Conservation (phyloP, 768 basidiomycete genomes). For the Cytidiella melzeri region DNA sequence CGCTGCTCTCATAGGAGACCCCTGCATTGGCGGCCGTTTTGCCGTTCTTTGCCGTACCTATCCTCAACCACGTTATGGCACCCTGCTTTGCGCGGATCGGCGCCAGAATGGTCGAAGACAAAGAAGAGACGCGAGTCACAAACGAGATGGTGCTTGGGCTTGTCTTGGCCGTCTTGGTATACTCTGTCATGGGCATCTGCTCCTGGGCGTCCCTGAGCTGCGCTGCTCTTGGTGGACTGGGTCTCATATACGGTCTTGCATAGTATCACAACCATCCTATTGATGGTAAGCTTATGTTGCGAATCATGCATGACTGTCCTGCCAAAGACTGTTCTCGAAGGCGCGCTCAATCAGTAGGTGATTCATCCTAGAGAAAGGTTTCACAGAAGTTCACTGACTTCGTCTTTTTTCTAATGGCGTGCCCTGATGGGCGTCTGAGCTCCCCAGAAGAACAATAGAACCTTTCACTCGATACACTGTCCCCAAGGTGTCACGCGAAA, state of each 20-base stretch:
- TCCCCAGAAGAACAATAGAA: constrained; percentile 81
- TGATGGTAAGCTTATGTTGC: constrained; percentile 51
- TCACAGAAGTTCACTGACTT: constrained; percentile 4
- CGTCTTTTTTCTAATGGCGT: constrained; percentile 88
- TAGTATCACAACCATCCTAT: constrained; percentile 84
- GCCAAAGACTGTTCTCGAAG: constrained; percentile 28
- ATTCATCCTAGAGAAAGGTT: constrained; percentile 15
- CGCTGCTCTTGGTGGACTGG: constrained; percentile 65
- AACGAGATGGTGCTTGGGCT: constrained; percentile 90
- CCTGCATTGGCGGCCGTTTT: constrained; percentile 63
- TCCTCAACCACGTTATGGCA: constrained; percentile 77
- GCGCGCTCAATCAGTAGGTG: constrained; percentile 71
- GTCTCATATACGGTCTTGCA: constrained; percentile 69
- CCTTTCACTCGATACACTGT: constrained; percentile 67
- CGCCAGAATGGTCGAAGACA: constrained; percentile 68
- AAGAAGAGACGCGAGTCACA: constrained; percentile 94
- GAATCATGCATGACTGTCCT: not conserved
- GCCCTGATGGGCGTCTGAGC: constrained; percentile 95
- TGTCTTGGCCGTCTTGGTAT: constrained; percentile 68
- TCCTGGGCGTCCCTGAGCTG: constrained; percentile 83
- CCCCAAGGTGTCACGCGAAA: constrained; percentile 59
- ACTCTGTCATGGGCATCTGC: constrained; percentile 78
- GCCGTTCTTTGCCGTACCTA: constrained; percentile 86
- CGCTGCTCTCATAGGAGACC: constrained; percentile 78
- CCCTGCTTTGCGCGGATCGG: constrained; percentile 79